These are phyloP conservation scores for Aureobasidium sp. DNA, from an alignment of 2,329 filamentous ascomycete species.

Conservation along the genomic window DNA sequence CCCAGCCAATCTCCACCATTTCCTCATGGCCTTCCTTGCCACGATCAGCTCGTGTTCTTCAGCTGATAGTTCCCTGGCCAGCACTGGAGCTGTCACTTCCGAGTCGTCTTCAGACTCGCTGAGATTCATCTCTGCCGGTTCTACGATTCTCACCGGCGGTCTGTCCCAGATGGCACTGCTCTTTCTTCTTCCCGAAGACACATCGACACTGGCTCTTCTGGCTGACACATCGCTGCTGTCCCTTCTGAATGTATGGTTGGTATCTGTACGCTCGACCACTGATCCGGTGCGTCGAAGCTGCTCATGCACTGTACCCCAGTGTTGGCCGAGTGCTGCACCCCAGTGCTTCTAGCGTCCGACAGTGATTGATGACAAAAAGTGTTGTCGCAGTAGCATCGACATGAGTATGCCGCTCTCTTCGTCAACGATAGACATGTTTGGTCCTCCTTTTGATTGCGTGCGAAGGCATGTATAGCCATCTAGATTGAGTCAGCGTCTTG, in stretches of 20 bases:
- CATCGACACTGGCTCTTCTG: neutral
- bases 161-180: slow-evolving; percentile 6
- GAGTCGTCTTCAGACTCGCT: slow-evolving; percentile 33
- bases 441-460: slow-evolving; percentile 67
- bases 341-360: slow-evolving; percentile 73
- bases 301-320: slow-evolving; percentile 62
- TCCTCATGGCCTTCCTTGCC: slow-evolving; percentile 61
- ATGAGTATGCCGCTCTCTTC: slow-evolving; percentile 86
- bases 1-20: slow-evolving; percentile 65
- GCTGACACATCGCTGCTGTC: neutral
- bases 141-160: neutral
- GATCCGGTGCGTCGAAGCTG: slow-evolving; percentile 49
- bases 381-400: slow-evolving; percentile 79
- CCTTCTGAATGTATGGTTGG: slow-evolving; percentile 16
- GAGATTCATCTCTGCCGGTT: slow-evolving; percentile 4
- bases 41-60: slow-evolving; percentile 52
- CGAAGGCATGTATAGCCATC: slow-evolving; percentile 75
- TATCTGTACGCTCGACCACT: slow-evolving; percentile 23
- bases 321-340: slow-evolving; percentile 52
- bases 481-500: slow-evolving; percentile 17
- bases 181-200: slow-evolving; percentile 3
- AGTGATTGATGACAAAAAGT: slow-evolving; percentile 80
- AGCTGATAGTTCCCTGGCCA: slow-evolving; percentile 36
- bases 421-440: slow-evolving; percentile 68
- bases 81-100: slow-evolving; percentile 32